A percentile compares a stretch with the other conserved stretches of the same genome.
Conservation (phyloP, 78 protist genomes). For the Dictyostelium purpureum region DNA sequence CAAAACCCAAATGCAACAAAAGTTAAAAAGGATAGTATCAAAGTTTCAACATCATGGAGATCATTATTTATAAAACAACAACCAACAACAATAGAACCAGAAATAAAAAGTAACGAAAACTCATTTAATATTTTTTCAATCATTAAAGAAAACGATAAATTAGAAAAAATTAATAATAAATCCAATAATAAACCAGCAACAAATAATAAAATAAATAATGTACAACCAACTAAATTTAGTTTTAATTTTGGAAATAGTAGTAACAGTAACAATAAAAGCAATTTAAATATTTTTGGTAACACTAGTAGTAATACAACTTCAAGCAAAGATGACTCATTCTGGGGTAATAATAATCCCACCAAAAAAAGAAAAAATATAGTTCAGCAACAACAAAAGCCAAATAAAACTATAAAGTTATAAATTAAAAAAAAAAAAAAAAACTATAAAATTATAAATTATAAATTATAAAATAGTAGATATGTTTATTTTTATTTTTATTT, state of each 20-base stretch:
- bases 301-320: background rate
- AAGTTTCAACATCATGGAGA: constrained; percentile 60
- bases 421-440: background rate
- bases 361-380: constrained; percentile 15
- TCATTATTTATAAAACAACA: constrained; percentile 16
- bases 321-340: background rate
- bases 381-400: background rate
- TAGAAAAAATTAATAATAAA: constrained; percentile 12
- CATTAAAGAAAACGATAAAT: constrained; percentile 11
- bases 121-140: constrained; percentile 22
- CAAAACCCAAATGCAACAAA: constrained; percentile 3
- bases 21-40: background rate
- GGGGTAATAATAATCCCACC: constrained; percentile 17
- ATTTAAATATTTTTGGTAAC: no score
- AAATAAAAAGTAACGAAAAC: background rate
- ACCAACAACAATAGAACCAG: background rate
- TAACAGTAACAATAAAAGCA: background rate
- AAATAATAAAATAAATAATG: background rate
- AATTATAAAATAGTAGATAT: no score
- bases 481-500: background rate
- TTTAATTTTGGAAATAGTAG: constrained; percentile 1
- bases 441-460: background rate
- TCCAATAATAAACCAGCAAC: background rate
- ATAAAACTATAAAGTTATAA: background rate
- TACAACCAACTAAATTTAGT: constrained; percentile 10